phyloP scores from a whole-genome alignment of 2,329 filamentous ascomycete species.

The Pseudocercospora fijiensis region DNA sequence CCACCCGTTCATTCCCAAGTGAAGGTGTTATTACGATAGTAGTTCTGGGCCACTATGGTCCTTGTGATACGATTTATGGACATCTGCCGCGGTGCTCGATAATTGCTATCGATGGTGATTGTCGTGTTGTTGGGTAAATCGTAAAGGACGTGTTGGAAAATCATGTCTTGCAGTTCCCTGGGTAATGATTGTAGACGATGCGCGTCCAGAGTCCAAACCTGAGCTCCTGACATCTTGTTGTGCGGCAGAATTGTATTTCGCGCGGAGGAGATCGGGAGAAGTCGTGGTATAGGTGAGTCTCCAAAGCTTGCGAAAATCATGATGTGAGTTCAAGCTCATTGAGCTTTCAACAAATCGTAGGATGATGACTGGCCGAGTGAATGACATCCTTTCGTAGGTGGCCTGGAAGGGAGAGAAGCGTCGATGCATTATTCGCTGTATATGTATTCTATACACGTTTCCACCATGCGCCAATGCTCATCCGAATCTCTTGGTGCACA shows the following conservation, averaged over 20 bases:
- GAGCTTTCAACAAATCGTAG: background rate
- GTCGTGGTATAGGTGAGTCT: background rate
- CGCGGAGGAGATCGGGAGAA: background rate
- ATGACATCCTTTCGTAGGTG: background rate
- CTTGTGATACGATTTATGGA: background rate
- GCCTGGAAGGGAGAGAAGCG: background rate
- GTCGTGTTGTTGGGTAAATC: background rate
- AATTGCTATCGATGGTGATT: background rate
- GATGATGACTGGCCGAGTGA: background rate
- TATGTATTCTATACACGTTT: background rate
- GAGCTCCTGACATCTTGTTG: background rate
- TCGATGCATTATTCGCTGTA: background rate
- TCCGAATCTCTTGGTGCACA: background rate
- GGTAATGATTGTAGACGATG: background rate
- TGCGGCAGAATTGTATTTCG: background rate
- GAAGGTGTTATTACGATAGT: no score
- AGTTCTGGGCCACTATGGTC: no score
- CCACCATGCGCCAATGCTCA: background rate
- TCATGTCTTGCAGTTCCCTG: background rate
- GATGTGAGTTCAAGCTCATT: background rate
- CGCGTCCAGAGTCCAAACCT: background rate
- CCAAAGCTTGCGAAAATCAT: background rate
- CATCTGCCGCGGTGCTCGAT: background rate
- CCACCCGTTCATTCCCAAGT: no score
- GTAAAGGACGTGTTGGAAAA: background rate